Evolutionary conservation across 2,329 filamentous ascomycete genomes (phyloP).

Genomic region (Tolypocladium pustulatum): DNA sequence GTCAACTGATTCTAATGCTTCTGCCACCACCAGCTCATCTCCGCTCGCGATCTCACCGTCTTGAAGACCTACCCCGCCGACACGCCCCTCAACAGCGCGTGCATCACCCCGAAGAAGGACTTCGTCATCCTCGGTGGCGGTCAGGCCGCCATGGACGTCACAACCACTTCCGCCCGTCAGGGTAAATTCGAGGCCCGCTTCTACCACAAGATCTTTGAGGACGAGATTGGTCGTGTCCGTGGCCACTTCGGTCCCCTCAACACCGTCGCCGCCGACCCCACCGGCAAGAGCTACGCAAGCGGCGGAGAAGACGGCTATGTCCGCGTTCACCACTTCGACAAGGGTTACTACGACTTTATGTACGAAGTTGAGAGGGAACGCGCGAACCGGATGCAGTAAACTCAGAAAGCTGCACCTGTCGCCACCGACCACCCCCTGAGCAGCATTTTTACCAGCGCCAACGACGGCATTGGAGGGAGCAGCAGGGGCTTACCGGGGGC

Average conservation of each 20-base stretch:
- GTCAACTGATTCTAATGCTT: constrained; percentile 4
- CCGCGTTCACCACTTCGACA: constrained; percentile 96
- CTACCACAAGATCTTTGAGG: constrained; percentile 99
- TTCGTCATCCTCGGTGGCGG: constrained; percentile 97
- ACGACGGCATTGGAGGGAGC: not conserved
- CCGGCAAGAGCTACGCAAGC: constrained; percentile 84
- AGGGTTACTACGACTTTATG: constrained; percentile 95
- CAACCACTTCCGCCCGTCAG: constrained; percentile 83
- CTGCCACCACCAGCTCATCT: constrained; percentile 51
- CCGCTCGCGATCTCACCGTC: constrained; percentile 75
- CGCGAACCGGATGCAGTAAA: constrained; percentile 33
- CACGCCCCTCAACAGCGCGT: constrained; percentile 91
- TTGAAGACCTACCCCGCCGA: constrained; percentile 89
- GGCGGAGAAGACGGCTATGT: constrained; percentile 98
- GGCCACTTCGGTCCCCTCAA: constrained; percentile 97
- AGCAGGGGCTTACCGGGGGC: not conserved
- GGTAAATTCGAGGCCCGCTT: constrained; percentile 99
- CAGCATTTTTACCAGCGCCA: not conserved
- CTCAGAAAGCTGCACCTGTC: not conserved
- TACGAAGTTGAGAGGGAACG: constrained; percentile 95
- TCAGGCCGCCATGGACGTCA: constrained; percentile 98
- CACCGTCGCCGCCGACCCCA: constrained; percentile 88
- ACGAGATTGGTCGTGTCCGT: constrained; percentile 93
- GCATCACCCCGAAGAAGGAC: constrained; percentile 91
- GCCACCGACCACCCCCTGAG: not conserved